These are phyloP conservation scores for Entoloma clypeatum DNA, from an alignment of 1,284 basidiomycete species.

Conservation along the genomic window DNA sequence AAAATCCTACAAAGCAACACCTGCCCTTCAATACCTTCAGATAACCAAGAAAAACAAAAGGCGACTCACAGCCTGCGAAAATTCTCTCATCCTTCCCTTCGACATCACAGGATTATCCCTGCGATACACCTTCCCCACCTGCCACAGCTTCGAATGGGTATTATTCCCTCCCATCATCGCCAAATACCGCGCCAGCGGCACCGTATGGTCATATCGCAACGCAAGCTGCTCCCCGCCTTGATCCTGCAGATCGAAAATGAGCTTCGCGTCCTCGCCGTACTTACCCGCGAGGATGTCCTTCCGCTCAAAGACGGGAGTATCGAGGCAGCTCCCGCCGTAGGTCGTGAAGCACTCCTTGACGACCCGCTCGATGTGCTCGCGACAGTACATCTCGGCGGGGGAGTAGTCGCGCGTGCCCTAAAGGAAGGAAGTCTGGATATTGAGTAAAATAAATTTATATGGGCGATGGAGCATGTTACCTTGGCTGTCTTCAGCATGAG, in stretches of 20 bases:
- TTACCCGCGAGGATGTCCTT: conserved; percentile 95
- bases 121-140: conserved; percentile 97
- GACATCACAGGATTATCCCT: conserved; percentile 97
- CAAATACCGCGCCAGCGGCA: conserved; percentile 92
- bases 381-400: conserved; percentile 90
- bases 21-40: background rate
- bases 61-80: conserved; percentile 87
- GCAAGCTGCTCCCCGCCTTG: conserved; percentile 98
- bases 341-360: conserved; percentile 88
- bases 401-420: conserved; percentile 97
- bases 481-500: conserved; percentile 79
- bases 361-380: conserved; percentile 86
- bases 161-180: conserved; percentile 87
- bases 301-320: conserved; percentile 97
- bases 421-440: conserved; percentile 15
- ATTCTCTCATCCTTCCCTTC: conserved; percentile 98
- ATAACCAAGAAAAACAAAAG: conserved; percentile 1
- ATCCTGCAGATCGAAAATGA: conserved; percentile 97
- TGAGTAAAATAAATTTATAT: conserved; percentile 10
- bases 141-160: conserved; percentile 83
- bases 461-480: conserved; percentile 38
- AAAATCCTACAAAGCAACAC: conserved; percentile 77
- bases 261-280: conserved; percentile 96
- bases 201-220: conserved; percentile 94
- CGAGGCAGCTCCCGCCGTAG: conserved; percentile 90